Percentiles rank a stretch among this genome's conserved stretches.
phyloP scores from a whole-genome alignment of 176 grass and related monocot species.

The Aechmea fasciata region DNA sequence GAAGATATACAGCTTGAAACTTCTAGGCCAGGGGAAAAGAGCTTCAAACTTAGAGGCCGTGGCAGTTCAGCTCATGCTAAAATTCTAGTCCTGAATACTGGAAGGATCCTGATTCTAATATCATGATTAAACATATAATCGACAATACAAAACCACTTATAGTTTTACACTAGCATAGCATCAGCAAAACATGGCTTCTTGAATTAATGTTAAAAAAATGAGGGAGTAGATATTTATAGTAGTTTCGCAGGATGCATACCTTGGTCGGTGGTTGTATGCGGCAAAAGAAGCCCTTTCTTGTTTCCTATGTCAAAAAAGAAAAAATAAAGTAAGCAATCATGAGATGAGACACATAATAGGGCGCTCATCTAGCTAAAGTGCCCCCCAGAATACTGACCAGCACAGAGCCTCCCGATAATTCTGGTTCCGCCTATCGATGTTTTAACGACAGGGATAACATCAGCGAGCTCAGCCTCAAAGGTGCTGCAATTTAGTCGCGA shows the following conservation, averaged over 20 bases:
- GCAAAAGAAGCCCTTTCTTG: conserved; percentile 97
- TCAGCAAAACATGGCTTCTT: neutral
- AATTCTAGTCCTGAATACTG: neutral
- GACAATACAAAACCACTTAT: neutral
- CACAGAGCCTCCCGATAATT: conserved; percentile 81
- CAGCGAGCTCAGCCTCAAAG: conserved; percentile 84
- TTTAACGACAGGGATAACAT: conserved; percentile 85
- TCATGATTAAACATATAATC: neutral
- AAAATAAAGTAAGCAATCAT: neutral
- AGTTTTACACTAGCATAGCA: neutral
- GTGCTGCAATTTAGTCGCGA: conserved; percentile 31
- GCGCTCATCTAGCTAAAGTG: neutral
- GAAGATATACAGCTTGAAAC: neutral
- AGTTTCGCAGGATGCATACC: conserved; percentile 21
- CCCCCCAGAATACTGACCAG: conserved; percentile 39
- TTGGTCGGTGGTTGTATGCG: conserved; percentile 94
- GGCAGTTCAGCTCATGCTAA: neutral
- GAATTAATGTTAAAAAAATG: neutral
- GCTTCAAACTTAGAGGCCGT: neutral
- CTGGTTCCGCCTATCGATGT: conserved; percentile 82
- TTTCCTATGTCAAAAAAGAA: conserved; percentile 49
- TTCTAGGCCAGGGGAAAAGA: neutral
- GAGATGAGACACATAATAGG: neutral
- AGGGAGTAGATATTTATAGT: too few species aligned
- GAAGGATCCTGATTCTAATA: neutral